A percentile compares a stretch with the other conserved stretches of the same genome.
Evolutionary conservation across 2,329 filamentous ascomycete genomes (phyloP).

Genomic region (Ramularia endophylla): DNA sequence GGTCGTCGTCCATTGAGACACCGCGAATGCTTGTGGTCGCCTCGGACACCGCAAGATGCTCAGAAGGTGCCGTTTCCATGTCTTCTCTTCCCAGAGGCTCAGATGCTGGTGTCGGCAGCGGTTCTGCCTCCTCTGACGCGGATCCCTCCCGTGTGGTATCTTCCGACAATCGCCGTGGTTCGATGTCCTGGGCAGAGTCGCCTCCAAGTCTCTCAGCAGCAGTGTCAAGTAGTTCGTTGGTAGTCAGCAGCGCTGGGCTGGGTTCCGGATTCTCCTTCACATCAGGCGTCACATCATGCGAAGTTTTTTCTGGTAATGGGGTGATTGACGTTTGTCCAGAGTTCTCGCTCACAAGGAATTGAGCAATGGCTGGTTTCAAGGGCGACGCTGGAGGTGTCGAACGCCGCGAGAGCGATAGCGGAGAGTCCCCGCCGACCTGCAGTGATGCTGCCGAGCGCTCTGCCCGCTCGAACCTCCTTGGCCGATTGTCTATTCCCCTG

Average conservation of each 20-base stretch:
- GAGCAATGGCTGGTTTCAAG: conserved; percentile 27
- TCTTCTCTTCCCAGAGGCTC: not conserved
- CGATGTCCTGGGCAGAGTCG: too few species aligned
- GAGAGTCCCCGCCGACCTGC: conserved; percentile 9
- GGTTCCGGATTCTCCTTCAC: not conserved
- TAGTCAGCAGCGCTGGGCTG: too few species aligned
- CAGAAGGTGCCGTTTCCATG: not conserved
- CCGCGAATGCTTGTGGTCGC: conserved; percentile 6
- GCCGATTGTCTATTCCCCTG: conserved; percentile 23
- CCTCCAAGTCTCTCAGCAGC: too few species aligned
- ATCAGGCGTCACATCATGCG: not conserved
- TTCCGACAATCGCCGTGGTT: too few species aligned
- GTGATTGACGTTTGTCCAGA: conserved; percentile 22
- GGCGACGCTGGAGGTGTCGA: conserved; percentile 12
- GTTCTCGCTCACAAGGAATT: conserved; percentile 25
- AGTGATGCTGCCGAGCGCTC: conserved; percentile 20
- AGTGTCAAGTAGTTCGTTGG: too few species aligned
- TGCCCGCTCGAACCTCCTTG: conserved; percentile 13
- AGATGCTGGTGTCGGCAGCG: not conserved
- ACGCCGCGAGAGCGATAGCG: not conserved
- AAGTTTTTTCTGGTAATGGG: conserved; percentile 12
- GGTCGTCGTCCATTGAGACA: conserved; percentile 34
- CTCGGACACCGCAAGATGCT: conserved; percentile 5
- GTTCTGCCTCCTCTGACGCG: not conserved
- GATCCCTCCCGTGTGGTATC: too few species aligned